Percentiles rank a stretch among this genome's conserved stretches.
Conservation (phyloP, 257 asterid genomes). For the Lycium barbarum region DNA sequence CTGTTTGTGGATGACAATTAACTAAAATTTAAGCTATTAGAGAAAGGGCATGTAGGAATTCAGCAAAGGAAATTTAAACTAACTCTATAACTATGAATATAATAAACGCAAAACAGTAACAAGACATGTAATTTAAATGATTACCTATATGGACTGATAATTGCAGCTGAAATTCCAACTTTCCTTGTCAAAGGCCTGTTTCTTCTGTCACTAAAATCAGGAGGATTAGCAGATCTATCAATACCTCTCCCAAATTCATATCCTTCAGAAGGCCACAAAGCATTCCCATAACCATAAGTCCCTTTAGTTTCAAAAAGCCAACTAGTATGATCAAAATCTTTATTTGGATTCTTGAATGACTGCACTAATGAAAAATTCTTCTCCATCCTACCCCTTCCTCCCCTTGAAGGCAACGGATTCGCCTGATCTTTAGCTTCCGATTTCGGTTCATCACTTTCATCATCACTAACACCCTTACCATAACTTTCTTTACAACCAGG, state of each 20-base stretch:
- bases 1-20: neutral
- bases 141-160: slow-evolving; percentile 89
- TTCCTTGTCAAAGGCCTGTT: slow-evolving; percentile 88
- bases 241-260: slow-evolving; percentile 60
- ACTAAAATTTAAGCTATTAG: neutral
- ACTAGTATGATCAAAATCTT: slow-evolving; percentile 78
- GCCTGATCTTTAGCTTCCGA: slow-evolving; percentile 74
- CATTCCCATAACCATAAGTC: slow-evolving; percentile 97
- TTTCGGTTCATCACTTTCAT: slow-evolving; percentile 46
- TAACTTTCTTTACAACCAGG: slow-evolving; percentile 88
- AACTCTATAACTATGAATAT: neutral
- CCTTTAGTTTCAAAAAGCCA: slow-evolving; percentile 97
- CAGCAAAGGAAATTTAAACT: neutral
- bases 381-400: slow-evolving; percentile 59
- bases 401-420: slow-evolving; percentile 66
- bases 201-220: slow-evolving; percentile 76
- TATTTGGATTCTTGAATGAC: slow-evolving; percentile 84
- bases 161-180: slow-evolving; percentile 80
- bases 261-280: slow-evolving; percentile 87
- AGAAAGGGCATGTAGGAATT: neutral
- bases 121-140: neutral
- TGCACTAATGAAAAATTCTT: slow-evolving; percentile 84
- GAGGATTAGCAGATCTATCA: slow-evolving; percentile 66
- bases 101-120: neutral
- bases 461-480: slow-evolving; percentile 48